phyloP scores from a whole-genome alignment of 345 rosid genomes.

The Melastoma malabathricum region DNA sequence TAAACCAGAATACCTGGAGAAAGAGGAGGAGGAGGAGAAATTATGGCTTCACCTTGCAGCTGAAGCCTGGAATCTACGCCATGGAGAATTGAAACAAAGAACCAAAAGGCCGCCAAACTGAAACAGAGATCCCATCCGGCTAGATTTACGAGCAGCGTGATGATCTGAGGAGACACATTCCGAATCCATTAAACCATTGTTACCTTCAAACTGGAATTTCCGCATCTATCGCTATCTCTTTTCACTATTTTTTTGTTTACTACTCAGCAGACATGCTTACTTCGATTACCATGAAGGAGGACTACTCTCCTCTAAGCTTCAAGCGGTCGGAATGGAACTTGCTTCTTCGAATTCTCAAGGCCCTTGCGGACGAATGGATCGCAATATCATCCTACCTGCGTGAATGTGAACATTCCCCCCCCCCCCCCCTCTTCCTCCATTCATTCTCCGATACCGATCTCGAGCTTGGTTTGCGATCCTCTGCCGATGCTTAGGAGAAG shows the following conservation, averaged over 20 bases:
- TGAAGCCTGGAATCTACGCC: too few relatives aligned
- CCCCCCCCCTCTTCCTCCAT: background rate
- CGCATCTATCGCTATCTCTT: too few relatives aligned
- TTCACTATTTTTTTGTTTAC: background rate
- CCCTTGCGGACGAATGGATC: constrained; percentile 50
- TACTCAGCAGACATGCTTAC: background rate
- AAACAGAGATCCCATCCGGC: too few relatives aligned
- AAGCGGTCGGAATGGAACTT: constrained; percentile 60
- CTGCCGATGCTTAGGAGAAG: background rate
- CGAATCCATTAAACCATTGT: too few relatives aligned
- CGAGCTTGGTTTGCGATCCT: background rate
- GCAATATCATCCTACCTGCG: constrained; percentile 75
- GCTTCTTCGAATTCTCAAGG: constrained; percentile 80
- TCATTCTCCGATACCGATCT: background rate
- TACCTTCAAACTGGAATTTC: too few relatives aligned
- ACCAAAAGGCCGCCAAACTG: too few relatives aligned
- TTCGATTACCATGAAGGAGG: constrained; percentile 41
- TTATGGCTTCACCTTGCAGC: too few relatives aligned
- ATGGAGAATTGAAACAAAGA: too few relatives aligned
- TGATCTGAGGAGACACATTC: too few relatives aligned
- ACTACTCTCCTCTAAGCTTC: constrained; percentile 70
- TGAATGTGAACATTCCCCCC: constrained; percentile 4
- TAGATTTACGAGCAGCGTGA: too few relatives aligned
- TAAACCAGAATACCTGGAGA: too few relatives aligned
- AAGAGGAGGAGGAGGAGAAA: too few relatives aligned